Base-by-base conservation (phyloP, 306 rosid genomes). In the Vigna radiata region DNA sequence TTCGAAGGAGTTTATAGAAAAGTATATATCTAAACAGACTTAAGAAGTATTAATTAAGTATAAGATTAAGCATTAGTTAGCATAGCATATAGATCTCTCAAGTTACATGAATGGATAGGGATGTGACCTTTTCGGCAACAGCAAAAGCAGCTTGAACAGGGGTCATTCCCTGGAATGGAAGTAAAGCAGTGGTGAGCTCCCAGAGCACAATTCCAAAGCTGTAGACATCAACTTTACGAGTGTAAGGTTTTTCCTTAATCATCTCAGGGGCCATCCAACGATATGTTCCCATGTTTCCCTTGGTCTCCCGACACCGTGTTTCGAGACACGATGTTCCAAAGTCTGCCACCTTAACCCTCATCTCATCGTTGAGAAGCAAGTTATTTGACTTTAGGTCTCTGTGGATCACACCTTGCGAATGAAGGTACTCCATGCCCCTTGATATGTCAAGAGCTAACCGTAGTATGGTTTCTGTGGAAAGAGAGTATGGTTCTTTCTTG, bases 211-310 rank as follows among this genome's bases (percentile, higher is more conserved):
- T 94, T 41, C 98, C 98, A 33, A 94, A 94, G 64, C 98, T 94
- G 80, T 94, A 94, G 3, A 94, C 98, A 78, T 94, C 98, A 70
- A 94, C 98, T 68, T 94, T 94, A 41, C 97, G 87, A 41, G 97
- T 82, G 39, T 81, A 94, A 6, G 91, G 89, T 72, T 94, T 91
- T 81, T 94, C 98, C 89, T 89, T 91, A 59, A 94, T 83, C 98
- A 94, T 94, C 89, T 94, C 98, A 0, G 98, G 98, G 17, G 98
- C 98, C 98, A 90, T 91, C 98, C 98, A 94, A 53, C 97, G 96
- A 66, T 94, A 94, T 12, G 98, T 94, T 68, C 98, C 98, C 93
- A 82, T 94, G 90, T 94, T 94, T 73, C 98, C 98, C 68, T 94
- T 94, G n/a, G 96, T 89, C 79, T 91, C 98, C 19, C 52, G 86